A percentile compares a stretch with the other conserved stretches of the same genome.
phyloP scores from a whole-genome alignment of 768 basidiomycete species.

The Tubosaeta brunneosetosa region DNA sequence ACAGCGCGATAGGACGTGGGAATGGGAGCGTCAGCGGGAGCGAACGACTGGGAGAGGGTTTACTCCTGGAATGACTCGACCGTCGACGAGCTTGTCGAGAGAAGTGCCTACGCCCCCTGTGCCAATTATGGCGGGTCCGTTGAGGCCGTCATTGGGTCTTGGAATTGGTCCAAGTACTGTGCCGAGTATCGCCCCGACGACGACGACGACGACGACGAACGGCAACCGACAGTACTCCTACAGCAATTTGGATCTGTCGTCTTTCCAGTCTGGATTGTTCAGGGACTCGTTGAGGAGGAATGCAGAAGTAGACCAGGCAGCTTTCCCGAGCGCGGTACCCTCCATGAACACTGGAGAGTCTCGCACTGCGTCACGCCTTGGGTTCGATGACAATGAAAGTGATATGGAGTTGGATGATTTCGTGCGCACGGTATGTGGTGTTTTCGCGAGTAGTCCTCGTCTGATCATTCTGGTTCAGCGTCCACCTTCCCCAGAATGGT shows the following conservation, averaged over 20 bases:
- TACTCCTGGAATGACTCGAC: slow-evolving; percentile 8
- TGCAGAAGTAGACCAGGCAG: slow-evolving; percentile 18
- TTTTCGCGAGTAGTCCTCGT: neutral
- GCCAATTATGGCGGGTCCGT: neutral
- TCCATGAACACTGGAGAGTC: slow-evolving; percentile 7
- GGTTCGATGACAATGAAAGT: slow-evolving; percentile 24
- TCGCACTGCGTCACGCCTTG: slow-evolving; percentile 9
- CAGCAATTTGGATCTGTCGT: slow-evolving; percentile 26
- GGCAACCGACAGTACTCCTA: slow-evolving; percentile 24
- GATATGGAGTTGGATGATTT: slow-evolving; percentile 26
- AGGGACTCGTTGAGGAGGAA: slow-evolving; percentile 30
- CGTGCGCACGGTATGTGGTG: slow-evolving; percentile 9
- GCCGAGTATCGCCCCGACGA: neutral
- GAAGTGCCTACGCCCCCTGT: slow-evolving; percentile 11
- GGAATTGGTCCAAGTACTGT: slow-evolving; percentile 1
- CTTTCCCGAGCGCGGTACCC: slow-evolving; percentile 8
- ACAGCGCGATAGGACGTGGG: slow-evolving; percentile 17
- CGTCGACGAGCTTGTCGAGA: slow-evolving; percentile 16
- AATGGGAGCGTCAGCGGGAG: slow-evolving; percentile 17
- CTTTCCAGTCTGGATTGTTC: slow-evolving; percentile 31
- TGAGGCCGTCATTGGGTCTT: slow-evolving; percentile 5
- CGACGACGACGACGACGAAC: slow-evolving; percentile 3
- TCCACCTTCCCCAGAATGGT: slow-evolving; percentile 25
- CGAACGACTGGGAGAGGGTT: slow-evolving; percentile 11
- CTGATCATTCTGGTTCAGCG: slow-evolving; percentile 16